Percentiles rank a stretch among this genome's conserved stretches.
Conservation (phyloP, 2,329 filamentous ascomycete species). For the Venturiaceae sp. region DNA sequence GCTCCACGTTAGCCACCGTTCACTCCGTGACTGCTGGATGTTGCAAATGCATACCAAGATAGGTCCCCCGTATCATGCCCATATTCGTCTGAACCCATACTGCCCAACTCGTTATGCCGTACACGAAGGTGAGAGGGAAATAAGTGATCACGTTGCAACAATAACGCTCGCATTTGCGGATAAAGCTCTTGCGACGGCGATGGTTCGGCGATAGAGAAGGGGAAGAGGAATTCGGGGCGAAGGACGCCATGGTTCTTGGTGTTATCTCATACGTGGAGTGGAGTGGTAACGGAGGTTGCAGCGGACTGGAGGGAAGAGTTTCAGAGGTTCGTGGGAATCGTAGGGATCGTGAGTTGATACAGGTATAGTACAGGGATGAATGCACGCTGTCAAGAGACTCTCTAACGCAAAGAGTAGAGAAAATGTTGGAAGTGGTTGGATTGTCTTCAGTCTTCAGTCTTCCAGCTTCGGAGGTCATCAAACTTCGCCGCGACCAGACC, state of each 20-base stretch:
- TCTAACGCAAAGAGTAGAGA: too few relatives aligned
- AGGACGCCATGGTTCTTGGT: not conserved
- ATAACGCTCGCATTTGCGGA: slow-evolving; percentile 50
- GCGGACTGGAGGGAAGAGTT: too few relatives aligned
- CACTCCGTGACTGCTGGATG: slow-evolving; percentile 1
- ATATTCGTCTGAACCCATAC: slow-evolving; percentile 77
- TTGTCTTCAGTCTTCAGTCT: too few relatives aligned
- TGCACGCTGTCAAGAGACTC: too few relatives aligned
- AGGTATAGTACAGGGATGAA: too few relatives aligned
- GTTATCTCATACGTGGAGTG: not conserved
- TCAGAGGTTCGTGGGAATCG: not conserved
- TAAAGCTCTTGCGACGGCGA: slow-evolving; percentile 4
- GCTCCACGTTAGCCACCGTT: slow-evolving; percentile 16
- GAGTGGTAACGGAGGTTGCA: too few relatives aligned
- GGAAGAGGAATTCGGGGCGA: not conserved
- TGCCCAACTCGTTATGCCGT: slow-evolving; percentile 85
- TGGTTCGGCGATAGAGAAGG: not conserved
- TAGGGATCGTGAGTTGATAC: too few relatives aligned
- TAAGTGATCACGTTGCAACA: slow-evolving; percentile 74
- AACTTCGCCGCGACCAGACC: too few relatives aligned
- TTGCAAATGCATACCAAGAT: slow-evolving; percentile 3
- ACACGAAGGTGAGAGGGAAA: slow-evolving; percentile 84
- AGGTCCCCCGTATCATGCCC: slow-evolving; percentile 19
- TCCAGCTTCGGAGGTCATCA: too few relatives aligned
- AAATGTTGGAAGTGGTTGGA: too few relatives aligned